Evolutionary conservation across 106 monocot species (phyloP).

Genomic region (Apostasia ramifera): DNA sequence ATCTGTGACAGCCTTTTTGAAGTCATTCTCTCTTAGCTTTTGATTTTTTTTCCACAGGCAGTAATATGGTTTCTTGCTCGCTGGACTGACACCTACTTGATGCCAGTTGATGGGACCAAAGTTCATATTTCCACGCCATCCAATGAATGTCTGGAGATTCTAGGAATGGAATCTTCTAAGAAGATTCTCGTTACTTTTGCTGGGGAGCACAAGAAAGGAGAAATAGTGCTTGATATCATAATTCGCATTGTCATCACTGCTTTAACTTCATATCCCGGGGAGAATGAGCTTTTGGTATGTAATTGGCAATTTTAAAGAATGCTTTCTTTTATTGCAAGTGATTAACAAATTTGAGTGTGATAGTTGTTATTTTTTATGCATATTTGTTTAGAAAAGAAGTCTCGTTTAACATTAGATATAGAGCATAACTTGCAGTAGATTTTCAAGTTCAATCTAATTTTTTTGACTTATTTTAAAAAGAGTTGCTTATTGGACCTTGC

Average conservation of each 20-base stretch:
- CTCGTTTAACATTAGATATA: too few relatives aligned
- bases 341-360: too few relatives aligned
- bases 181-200: slow-evolving; percentile 58
- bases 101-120: slow-evolving; percentile 47
- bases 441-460: too few relatives aligned
- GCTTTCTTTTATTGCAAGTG: too few relatives aligned
- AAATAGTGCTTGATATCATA: slow-evolving; percentile 63
- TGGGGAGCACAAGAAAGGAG: slow-evolving; percentile 72
- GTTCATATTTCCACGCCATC: slow-evolving; percentile 16
- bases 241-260: slow-evolving; percentile 49
- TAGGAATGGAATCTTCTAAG: slow-evolving; percentile 32
- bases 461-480: too few relatives aligned
- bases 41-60: slow-evolving; percentile 32
- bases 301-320: not conserved
- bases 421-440: too few relatives aligned
- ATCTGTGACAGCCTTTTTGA: too few relatives aligned
- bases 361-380: too few relatives aligned
- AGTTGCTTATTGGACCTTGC: too few relatives aligned
- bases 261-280: slow-evolving; percentile 76
- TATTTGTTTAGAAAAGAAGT: too few relatives aligned
- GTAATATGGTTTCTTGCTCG: slow-evolving; percentile 93
- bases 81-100: slow-evolving; percentile 89
- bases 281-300: slow-evolving; percentile 72
- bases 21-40: too few relatives aligned
- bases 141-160: slow-evolving; percentile 16